Conservation (phyloP, 768 basidiomycete species). For the Mrakia blollopis region DNA sequence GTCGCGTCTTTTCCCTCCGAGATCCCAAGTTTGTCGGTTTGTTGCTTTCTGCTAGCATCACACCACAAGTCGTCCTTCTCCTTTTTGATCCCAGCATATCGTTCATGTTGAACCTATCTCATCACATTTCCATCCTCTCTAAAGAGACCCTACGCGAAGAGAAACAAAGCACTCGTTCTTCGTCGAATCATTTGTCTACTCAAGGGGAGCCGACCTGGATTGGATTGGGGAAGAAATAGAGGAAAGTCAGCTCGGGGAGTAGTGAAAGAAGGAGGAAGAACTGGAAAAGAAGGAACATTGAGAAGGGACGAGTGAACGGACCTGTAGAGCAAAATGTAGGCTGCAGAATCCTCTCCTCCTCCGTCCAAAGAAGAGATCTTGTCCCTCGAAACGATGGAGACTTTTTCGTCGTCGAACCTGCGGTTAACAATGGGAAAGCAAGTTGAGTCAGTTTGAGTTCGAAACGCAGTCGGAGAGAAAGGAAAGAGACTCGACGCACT, state of each 20-base stretch:
- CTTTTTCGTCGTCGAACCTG: conserved; percentile 34
- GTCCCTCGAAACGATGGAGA: conserved; percentile 72
- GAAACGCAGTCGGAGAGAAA: background rate
- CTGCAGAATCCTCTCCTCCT: conserved; percentile 81
- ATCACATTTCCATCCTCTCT: too few species aligned
- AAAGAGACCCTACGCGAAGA: too few species aligned
- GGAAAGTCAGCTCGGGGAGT: background rate
- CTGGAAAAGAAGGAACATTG: background rate
- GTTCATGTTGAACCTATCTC: too few species aligned
- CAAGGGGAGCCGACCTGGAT: conserved; percentile 7
- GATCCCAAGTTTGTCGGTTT: too few species aligned
- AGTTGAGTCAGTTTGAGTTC: background rate
- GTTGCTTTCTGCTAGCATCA: too few species aligned
- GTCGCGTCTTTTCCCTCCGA: too few species aligned
- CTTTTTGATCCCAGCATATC: too few species aligned
- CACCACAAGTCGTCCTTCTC: too few species aligned
- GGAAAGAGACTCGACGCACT: conserved; percentile 70
- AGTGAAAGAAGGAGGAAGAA: background rate
- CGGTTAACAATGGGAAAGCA: background rate
- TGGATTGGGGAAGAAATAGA: background rate
- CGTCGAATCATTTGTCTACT: background rate
- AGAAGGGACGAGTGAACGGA: background rate
- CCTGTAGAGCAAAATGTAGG: conserved; percentile 83
- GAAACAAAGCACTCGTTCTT: too few species aligned
- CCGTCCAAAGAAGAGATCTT: conserved; percentile 81